Evolutionary conservation across 169 alveolate species (phyloP).

Genomic region (Babesia divergens): DNA sequence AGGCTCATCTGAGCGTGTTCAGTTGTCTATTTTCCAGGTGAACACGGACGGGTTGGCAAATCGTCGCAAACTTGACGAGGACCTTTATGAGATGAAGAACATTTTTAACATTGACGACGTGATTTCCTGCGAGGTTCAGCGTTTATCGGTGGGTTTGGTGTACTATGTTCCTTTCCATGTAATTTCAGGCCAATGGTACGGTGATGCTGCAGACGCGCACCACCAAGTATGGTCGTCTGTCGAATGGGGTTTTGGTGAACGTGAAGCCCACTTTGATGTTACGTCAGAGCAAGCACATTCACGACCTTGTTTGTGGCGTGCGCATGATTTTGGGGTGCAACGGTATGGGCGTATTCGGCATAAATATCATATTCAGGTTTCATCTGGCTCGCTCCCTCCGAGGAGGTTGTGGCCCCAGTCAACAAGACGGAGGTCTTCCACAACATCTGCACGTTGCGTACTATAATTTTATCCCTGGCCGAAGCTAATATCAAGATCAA

Average conservation of each 20-base stretch:
- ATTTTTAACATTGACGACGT: constrained; percentile 85
- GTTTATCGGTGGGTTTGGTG: constrained; percentile 66
- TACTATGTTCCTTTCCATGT: background rate
- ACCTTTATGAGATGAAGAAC: constrained; percentile 86
- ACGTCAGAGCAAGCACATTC: constrained; percentile 86
- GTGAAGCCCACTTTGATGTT: constrained; percentile 83
- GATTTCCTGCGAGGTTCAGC: constrained; percentile 89
- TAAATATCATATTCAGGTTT: background rate
- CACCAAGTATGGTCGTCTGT: constrained; percentile 86
- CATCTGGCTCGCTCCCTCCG: constrained; percentile 42
- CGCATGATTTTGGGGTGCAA: constrained; percentile 86
- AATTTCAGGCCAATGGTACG: constrained; percentile 72
- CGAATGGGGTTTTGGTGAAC: constrained; percentile 83
- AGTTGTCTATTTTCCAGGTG: constrained; percentile 84
- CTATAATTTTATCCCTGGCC: constrained; percentile 56
- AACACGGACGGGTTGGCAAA: constrained; percentile 87
- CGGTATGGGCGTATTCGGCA: constrained; percentile 65
- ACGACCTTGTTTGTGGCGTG: constrained; percentile 78
- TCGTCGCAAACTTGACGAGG: constrained; percentile 87
- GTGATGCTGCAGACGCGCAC: constrained; percentile 87
- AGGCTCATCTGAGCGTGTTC: constrained; percentile 83
- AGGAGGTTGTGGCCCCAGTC: background rate
- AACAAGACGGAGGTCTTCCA: background rate
- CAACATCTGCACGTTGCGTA: constrained; percentile 59
- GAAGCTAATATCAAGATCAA: constrained; percentile 52